A percentile compares a stretch with the other conserved stretches of the same genome.
Conservation (phyloP, 2,329 filamentous ascomycete genomes). For the Colletotrichum cordylinicola region DNA sequence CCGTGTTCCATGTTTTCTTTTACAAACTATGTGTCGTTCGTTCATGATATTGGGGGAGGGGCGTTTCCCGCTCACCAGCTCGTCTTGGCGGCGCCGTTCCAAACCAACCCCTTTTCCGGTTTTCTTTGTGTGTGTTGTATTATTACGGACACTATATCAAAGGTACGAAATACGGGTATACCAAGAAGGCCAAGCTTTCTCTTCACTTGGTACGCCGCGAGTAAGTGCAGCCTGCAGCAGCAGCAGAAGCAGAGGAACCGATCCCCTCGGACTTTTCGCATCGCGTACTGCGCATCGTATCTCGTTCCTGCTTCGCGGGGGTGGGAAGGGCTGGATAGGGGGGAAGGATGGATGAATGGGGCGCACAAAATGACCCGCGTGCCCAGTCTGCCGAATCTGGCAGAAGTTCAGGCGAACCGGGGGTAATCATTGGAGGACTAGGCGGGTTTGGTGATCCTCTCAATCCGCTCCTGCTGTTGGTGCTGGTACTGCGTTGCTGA, state of each 20-base stretch:
- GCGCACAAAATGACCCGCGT: constrained; percentile 75
- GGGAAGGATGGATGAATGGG: constrained; percentile 50
- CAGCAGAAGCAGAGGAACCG: background rate
- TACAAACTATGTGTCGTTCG: background rate
- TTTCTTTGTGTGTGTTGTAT: background rate
- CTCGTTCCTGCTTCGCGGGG: background rate
- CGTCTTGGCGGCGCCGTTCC: background rate
- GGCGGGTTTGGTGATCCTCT: background rate
- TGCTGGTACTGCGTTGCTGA: background rate
- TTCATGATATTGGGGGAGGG: background rate
- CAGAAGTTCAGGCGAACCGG: constrained; percentile 1
- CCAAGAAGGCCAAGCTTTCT: background rate
- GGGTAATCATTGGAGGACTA: constrained; percentile 5
- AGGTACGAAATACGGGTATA: background rate
- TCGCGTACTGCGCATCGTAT: background rate
- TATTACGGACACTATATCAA: background rate
- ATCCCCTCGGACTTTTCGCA: background rate
- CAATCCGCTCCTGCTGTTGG: too few relatives aligned
- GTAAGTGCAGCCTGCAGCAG: background rate
- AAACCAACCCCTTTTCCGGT: background rate
- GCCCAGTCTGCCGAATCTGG: constrained; percentile 68
- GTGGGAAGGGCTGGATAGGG: constrained; percentile 29
- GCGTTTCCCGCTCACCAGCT: background rate
- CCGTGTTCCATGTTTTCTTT: background rate
- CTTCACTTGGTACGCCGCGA: background rate